These are phyloP conservation scores for Salvia hispanica DNA, from an alignment of 257 asterid species.

Conservation along the genomic window DNA sequence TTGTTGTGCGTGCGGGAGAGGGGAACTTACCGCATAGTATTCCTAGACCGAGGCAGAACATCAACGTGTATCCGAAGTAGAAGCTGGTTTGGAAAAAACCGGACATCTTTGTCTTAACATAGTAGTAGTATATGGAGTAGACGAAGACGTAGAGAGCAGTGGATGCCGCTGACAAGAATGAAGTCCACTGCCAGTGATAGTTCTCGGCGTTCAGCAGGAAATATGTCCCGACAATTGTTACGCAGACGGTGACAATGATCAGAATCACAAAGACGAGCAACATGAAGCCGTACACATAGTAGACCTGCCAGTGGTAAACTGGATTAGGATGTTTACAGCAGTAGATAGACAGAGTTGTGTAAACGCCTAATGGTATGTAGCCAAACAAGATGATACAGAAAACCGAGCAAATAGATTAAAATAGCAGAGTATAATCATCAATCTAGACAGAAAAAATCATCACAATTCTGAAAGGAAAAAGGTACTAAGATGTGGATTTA, in stretches of 20 bases:
- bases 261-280: constrained; percentile 76
- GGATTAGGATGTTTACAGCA: no score
- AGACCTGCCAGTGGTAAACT: constrained; percentile 53
- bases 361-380: no score
- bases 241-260: constrained; percentile 81
- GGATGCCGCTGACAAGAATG: constrained; percentile 83
- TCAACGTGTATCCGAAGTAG: constrained; percentile 79
- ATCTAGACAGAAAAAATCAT: no score
- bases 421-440: no score
- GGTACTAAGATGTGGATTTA: no score
- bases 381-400: neutral
- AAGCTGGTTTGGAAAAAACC: constrained; percentile 93
- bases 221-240: constrained; percentile 85
- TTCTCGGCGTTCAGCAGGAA: constrained; percentile 88
- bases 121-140: constrained; percentile 71
- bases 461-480: no score
- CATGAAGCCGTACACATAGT: constrained; percentile 88
- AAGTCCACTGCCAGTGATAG: constrained; percentile 90
- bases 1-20: neutral
- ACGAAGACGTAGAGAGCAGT: constrained; percentile 74
- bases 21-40: constrained; percentile 68
- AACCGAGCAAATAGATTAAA: no score
- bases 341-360: no score
- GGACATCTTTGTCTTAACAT: constrained; percentile 78
- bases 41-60: constrained; percentile 83